Evolutionary conservation across 768 basidiomycete genomes (phyloP), one percentile per base, ranked within the genome.

Genomic region (Candolleomyces aberdarensis): DNA sequence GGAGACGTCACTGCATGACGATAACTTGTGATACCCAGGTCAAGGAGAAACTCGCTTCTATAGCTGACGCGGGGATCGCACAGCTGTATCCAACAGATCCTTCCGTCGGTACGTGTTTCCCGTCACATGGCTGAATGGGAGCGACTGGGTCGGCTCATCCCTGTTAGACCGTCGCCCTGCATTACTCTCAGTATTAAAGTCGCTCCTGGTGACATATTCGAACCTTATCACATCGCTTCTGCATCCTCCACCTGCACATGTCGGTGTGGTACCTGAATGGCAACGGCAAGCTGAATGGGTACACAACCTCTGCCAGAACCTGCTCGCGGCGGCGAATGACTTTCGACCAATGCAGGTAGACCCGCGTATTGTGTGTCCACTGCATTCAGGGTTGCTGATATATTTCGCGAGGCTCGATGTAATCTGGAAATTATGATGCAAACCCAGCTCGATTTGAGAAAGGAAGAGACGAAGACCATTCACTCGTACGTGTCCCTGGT

Each of bases 311-410:
- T 85, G 85, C 7, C 89, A 92, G 71, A 96, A 96, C 71, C 81
- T 96, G 59, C 92, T 95, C 85, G 91, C 88, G 14, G 90, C 91
- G 17, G 91, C 91, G 41, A 96, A 96, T 68, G 93, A 94, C 66
- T 74, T 96, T 55, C 84, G 94, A 26, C 94, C 93, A 0, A 89
- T 94, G 5, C 94, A 96, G 82, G 92, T 87, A 63, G 47, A 58
- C 50, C n/a, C 17, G 31, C 61, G 26, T 29, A 54, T 41, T 52
- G 52, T 32, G 14, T 41, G 1, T 10, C 14, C 36, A 44, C 17
- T 5, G 9, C 14, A 17, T 44, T 10, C 13, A 47, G 36, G 22
- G n/a, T 26, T 3, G 41, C 32, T 58, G 51, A 31, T 50, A 50
- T 17, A 17, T 36, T 59, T 29, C 15, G 36, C 14, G 65, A 93